Evolutionary conservation across 257 asterid species (phyloP).

Genomic region (Ballota nigra): DNA sequence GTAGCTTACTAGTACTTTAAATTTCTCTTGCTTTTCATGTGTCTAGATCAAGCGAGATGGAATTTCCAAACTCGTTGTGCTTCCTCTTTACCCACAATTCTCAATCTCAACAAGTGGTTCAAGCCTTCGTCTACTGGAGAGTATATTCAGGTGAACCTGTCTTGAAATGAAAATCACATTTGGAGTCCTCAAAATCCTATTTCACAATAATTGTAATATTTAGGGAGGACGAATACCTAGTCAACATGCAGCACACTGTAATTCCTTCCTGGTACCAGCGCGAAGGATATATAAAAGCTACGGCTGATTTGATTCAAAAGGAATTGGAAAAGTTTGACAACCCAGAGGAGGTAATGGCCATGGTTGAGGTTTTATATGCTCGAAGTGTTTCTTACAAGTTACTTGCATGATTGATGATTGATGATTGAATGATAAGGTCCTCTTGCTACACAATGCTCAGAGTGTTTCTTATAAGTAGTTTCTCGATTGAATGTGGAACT

Average conservation of each 20-base stretch:
- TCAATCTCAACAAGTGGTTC: slow-evolving; percentile 99
- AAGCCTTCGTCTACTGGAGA: slow-evolving; percentile 91
- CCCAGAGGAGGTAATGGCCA: slow-evolving; percentile 66
- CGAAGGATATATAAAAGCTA: slow-evolving; percentile 94
- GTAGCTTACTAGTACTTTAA: neutral
- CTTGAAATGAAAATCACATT: slow-evolving; percentile 22
- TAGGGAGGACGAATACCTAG: slow-evolving; percentile 97
- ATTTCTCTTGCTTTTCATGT: slow-evolving; percentile 10
- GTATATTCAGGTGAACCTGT: slow-evolving; percentile 73
- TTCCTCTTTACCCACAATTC: slow-evolving; percentile 96
- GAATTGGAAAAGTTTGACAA: slow-evolving; percentile 74
- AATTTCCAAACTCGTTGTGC: slow-evolving; percentile 91
- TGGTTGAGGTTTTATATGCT: slow-evolving; percentile 14
- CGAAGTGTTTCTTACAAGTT: slow-evolving; percentile 5
- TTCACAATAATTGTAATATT: slow-evolving; percentile 29
- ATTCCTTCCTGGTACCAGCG: slow-evolving; percentile 99
- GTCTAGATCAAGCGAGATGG: slow-evolving; percentile 80
- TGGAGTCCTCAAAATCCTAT: slow-evolving; percentile 15
- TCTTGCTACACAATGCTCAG: slow-evolving; percentile 13
- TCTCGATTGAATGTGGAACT: slow-evolving; percentile 6
- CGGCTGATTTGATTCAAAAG: slow-evolving; percentile 84
- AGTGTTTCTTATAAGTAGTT: slow-evolving; percentile 6
- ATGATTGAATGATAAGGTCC: slow-evolving; percentile 10
- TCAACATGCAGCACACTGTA: slow-evolving; percentile 99
- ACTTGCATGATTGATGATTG: neutral